Base-by-base conservation (phyloP, 257 asterid species). In the Solanum lycopersicoides region DNA sequence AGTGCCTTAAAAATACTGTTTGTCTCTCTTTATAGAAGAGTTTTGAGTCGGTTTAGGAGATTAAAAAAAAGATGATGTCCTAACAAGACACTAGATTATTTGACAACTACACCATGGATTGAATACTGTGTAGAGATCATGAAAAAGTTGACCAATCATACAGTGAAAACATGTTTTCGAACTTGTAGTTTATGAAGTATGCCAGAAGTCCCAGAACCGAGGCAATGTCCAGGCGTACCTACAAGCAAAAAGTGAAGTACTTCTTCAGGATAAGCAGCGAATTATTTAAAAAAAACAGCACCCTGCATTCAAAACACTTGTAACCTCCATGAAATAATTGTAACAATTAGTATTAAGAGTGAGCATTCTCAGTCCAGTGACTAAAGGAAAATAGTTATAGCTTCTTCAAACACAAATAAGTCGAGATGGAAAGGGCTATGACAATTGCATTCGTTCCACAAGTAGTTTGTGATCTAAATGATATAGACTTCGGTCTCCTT, bases 171-270 rank as follows among this genome's bases (percentile, higher is more conserved):
- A 96, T 92, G 90, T 95, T 89, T 93, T 93, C 98, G 86, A 96
- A 96, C 91, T 93, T 96, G 90, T 95, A 96, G 90, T 96, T 96
- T 89, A 96, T 92, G 92, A 95, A 91, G 94, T 92, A 96, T 37
- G 98, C 98, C 90, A 91, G 74, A 87, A 96, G 98, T 87, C 99
- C 99, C 93, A 96, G 89, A 91, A 93, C 91, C 75, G 98, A 92
- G 44, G 99, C 97, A 89, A 87, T 91, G 89, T 96, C 99, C 91
- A 96, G 92, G 92, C 99, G 98, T 89, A 96, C 98, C 98, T 96
- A 90, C 92, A 91, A 16, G 85, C 82, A 87, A 85, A 28, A 75
- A 69, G 87, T 76, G 76, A 77, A 86, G 86, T 85, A 85, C 86
- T 77, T 66, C 32, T 66, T 79, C 59, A 90, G 53, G 87, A 89